These are phyloP conservation scores for Glycine soja DNA, from an alignment of 306 rosid genomes.

Conservation along the genomic window DNA sequence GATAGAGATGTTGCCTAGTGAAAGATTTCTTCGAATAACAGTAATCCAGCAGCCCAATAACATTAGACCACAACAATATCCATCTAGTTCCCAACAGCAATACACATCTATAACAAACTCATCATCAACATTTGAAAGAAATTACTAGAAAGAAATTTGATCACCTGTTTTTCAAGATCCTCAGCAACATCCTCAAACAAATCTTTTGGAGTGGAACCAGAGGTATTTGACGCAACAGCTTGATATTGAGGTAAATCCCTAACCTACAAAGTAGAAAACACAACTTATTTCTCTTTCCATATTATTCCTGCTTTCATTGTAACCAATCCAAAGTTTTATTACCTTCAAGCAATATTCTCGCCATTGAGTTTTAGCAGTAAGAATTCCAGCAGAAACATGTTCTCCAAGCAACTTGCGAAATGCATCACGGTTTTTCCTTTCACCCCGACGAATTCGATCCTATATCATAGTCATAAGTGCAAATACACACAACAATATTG, in stretches of 20 bases:
- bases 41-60: neutral
- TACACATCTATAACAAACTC: conserved; percentile 15
- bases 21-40: conserved; percentile 30
- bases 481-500: conserved; percentile 37
- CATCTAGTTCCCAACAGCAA: conserved; percentile 20
- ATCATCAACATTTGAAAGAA: conserved; percentile 23
- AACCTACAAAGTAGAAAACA: conserved; percentile 60
- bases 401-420: conserved; percentile 89
- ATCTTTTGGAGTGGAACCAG: conserved; percentile 97
- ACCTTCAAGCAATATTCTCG: conserved; percentile 94
- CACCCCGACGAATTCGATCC: conserved; percentile 83
- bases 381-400: conserved; percentile 69
- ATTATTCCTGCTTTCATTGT: conserved; percentile 32
- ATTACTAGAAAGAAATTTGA: conserved; percentile 30
- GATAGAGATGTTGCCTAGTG: neutral
- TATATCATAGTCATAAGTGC: conserved; percentile 39
- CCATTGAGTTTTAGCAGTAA: conserved; percentile 90
- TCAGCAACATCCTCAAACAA: conserved; percentile 86
- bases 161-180: conserved; percentile 83
- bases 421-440: conserved; percentile 97
- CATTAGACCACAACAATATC: neutral
- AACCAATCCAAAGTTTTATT: conserved; percentile 24
- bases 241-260: conserved; percentile 89
- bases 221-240: conserved; percentile 86
- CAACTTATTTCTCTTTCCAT: conserved; percentile 9